These are phyloP conservation scores for Stipa capillata DNA, from an alignment of 176 grass and related monocot genomes.

Conservation along the genomic window DNA sequence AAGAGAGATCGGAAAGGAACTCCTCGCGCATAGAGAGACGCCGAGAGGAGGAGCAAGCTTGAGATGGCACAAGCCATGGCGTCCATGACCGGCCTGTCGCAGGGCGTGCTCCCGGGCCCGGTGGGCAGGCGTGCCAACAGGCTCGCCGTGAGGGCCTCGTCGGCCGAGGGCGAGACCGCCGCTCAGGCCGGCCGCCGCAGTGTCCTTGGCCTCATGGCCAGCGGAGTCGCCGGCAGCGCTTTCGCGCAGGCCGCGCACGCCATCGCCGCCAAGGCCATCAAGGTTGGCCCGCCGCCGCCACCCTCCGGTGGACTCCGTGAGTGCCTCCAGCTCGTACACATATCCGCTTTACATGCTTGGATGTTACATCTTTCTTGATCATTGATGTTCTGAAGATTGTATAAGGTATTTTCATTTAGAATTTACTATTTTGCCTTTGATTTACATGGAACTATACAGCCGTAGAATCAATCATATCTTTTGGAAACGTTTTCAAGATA, in stretches of 20 bases:
- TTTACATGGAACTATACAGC: no score
- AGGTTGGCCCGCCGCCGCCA: slow-evolving; percentile 38
- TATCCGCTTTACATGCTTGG: no score
- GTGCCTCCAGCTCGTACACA: slow-evolving; percentile 15
- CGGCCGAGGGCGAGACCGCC: slow-evolving; percentile 36
- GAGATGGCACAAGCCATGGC: slow-evolving; percentile 90
- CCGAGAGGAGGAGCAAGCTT: neutral
- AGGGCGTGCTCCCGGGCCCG: slow-evolving; percentile 35
- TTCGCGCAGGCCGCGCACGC: slow-evolving; percentile 57
- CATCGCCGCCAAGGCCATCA: slow-evolving; percentile 26
- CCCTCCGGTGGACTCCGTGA: slow-evolving; percentile 87
- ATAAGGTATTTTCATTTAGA: no score
- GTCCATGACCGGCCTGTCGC: slow-evolving; percentile 87
- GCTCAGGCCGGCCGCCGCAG: slow-evolving; percentile 57
- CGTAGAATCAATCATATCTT: no score
- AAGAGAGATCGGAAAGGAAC: neutral
- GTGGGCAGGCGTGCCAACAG: slow-evolving; percentile 12
- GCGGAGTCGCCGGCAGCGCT: slow-evolving; percentile 36
- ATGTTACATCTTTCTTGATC: no score
- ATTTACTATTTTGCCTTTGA: no score
- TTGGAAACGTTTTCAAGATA: no score
- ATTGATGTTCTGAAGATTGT: no score
- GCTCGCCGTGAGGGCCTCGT: slow-evolving; percentile 30
- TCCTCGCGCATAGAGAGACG: no score
- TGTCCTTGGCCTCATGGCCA: slow-evolving; percentile 66